Evolutionary conservation across 345 rosid genomes (phyloP), one percentile per base, ranked within the genome.

Genomic region (Eucalyptus cloeziana): DNA sequence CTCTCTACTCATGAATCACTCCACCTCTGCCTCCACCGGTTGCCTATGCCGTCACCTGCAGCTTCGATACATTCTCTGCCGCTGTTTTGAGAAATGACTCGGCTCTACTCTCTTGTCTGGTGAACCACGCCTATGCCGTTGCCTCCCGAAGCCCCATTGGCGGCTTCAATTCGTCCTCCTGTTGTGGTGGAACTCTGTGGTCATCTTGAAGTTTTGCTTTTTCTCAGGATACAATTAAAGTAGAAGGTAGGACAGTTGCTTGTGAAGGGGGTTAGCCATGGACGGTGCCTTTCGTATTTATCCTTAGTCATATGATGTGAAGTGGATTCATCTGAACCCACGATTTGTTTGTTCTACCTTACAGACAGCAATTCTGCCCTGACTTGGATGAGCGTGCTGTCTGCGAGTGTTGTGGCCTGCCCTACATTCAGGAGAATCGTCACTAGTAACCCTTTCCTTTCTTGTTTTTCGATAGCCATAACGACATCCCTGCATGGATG

Each of bases 341-440:
- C 0, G 43, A 49, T 10, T 47, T 17, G 22, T 15, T 69, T n/a
- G 11, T 58, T 62, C n/a, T 51, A 31, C 91, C 45, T 24, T 91
- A 87, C 92, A 97, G 99, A 95, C 89, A 94, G 87, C 87, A 51
- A 96, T 91, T 97, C 97, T 17, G 97, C 99, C 97, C 96, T 3
- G 99, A 97, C 94, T 89, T 93, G 89, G 90, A 94, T 87, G 97
- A 94, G 90, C 98, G 98, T 24, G 99, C 99, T 11, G 90, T 97
- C 16, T 98, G 99, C 98, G 93, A 98, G 94, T 97, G 97, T 88
- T 98, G 99, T 50, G 99, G 99, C 88, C 94, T 98, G 87, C 98
- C 94, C 60, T 98, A 93, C 47, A 94, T 96, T 88, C 95, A 97
- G 92, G 98, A 94, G 90, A 98, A 97, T 92, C 99, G 96, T 92